Evolutionary conservation across 371 early-diverging fungal species (phyloP).

Genomic region (Apophysomyces sp.): DNA sequence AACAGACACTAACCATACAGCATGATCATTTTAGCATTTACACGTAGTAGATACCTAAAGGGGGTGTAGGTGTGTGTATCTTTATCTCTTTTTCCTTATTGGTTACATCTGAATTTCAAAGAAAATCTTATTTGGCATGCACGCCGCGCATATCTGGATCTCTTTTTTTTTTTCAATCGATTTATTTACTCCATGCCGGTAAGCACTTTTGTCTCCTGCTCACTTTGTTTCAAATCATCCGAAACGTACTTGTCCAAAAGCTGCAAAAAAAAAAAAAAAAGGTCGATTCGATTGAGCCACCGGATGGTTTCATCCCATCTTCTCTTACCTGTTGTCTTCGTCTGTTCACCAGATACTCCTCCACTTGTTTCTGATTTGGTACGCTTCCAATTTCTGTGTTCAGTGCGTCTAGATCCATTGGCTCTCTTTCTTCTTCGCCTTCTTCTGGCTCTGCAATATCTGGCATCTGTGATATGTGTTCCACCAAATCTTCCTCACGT

Average conservation of each 20-base stretch:
- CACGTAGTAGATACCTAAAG: neutral
- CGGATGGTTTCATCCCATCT: neutral
- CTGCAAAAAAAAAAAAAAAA: conserved; percentile 4
- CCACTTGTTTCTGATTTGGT: conserved; percentile 75
- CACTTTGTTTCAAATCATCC: conserved; percentile 32
- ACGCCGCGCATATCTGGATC: too few species aligned
- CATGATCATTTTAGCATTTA: neutral
- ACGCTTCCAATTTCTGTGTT: conserved; percentile 30
- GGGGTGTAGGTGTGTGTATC: too few species aligned
- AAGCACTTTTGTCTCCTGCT: conserved; percentile 30
- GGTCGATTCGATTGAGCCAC: neutral
- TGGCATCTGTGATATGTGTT: conserved; percentile 22
- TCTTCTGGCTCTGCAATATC: conserved; percentile 36
- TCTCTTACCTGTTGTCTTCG: conserved; percentile 59
- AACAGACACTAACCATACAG: neutral
- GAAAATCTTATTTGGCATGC: too few species aligned
- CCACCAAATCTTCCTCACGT: conserved; percentile 47
- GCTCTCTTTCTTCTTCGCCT: conserved; percentile 19
- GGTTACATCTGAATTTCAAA: too few species aligned
- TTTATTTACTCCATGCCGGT: conserved; percentile 3
- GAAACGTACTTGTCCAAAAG: conserved; percentile 42
- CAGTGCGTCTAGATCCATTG: conserved; percentile 18
- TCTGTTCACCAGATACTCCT: conserved; percentile 69
- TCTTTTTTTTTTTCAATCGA: too few species aligned
- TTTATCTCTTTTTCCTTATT: too few species aligned